These are phyloP conservation scores for Sporothrix schenckii DNA, from an alignment of 2,329 filamentous ascomycete genomes.

Conservation along the genomic window DNA sequence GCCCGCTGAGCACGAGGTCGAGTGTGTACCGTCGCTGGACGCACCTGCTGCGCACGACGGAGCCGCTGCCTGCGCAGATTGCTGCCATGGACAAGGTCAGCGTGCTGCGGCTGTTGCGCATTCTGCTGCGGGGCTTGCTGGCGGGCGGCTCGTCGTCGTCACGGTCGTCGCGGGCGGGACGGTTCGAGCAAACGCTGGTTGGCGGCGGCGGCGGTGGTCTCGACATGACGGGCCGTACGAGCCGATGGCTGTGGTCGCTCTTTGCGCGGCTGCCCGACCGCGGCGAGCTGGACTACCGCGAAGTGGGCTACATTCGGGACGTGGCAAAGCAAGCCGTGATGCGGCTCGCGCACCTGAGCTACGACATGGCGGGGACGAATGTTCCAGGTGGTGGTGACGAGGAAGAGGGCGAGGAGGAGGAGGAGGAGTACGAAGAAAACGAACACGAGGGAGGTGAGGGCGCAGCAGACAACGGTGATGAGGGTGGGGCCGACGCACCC, in stretches of 20 bases:
- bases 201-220: conserved; percentile 50
- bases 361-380: conserved; percentile 49
- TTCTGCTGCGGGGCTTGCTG: conserved; percentile 67
- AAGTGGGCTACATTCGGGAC: conserved; percentile 76
- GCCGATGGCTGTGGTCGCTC: conserved; percentile 83
- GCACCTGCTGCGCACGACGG: conserved; percentile 53
- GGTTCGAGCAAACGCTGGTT: conserved; percentile 27
- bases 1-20: conserved; percentile 55
- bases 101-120: conserved; percentile 66
- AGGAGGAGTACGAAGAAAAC: conserved; percentile 51
- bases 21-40: conserved; percentile 58
- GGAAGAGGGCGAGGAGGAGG: conserved; percentile 48
- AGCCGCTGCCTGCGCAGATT: conserved; percentile 62
- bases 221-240: conserved; percentile 66
- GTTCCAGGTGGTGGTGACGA: conserved; percentile 38
- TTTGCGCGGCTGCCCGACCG: conserved; percentile 73
- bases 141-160: conserved; percentile 45
- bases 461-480: neutral
- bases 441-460: conserved; percentile 22
- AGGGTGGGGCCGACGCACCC: neutral
- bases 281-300: conserved; percentile 73
- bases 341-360: conserved; percentile 57
- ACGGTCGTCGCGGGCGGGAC: conserved; percentile 34
- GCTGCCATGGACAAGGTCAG: conserved; percentile 68
- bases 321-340: conserved; percentile 75